Evolutionary conservation across 352 stramenopile genomes (phyloP).

Genomic region (Globisporangium middletonii): DNA sequence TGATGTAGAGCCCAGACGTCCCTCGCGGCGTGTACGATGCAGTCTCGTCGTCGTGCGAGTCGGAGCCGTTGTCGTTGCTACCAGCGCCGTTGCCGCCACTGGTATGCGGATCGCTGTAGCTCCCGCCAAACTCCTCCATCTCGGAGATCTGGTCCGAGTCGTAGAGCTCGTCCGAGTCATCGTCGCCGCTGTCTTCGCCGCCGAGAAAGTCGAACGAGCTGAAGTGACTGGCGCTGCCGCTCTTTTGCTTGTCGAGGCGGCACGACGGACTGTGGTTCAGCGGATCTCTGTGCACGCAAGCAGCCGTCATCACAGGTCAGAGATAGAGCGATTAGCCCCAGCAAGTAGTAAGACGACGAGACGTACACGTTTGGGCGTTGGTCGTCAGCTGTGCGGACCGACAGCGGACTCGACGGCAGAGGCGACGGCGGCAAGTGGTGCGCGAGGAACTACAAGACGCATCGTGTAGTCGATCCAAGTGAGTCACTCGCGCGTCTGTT

Average conservation of each 20-base stretch:
- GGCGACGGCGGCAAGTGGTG: conserved; percentile 36
- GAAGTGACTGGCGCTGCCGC: conserved; percentile 15
- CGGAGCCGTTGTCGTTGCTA: conserved; percentile 1
- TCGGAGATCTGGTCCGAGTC: conserved; percentile 70
- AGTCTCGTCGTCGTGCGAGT: neutral
- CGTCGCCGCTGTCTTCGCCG: conserved; percentile 76
- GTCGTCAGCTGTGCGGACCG: conserved; percentile 37
- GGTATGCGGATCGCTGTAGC: conserved; percentile 12
- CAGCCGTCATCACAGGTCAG: neutral
- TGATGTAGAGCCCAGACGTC: conserved; percentile 1
- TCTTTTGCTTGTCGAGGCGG: conserved; percentile 33
- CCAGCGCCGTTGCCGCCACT: conserved; percentile 12
- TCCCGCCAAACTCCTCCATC: conserved; percentile 59
- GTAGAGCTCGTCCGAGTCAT: conserved; percentile 71
- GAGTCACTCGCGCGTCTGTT: neutral
- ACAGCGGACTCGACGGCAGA: conserved; percentile 25
- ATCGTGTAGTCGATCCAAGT: neutral
- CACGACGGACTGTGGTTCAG: conserved; percentile 77
- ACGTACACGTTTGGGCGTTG: conserved; percentile 32
- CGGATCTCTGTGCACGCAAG: conserved; percentile 29
- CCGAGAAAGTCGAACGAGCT: conserved; percentile 82
- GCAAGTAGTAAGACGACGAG: neutral
- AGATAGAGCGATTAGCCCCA: neutral
- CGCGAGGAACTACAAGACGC: conserved; percentile 30
- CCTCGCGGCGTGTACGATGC: neutral